Evolutionary conservation across 768 basidiomycete species (phyloP), one percentile per base, ranked within the genome.

Genomic region (Leucocoprinus leucothites): DNA sequence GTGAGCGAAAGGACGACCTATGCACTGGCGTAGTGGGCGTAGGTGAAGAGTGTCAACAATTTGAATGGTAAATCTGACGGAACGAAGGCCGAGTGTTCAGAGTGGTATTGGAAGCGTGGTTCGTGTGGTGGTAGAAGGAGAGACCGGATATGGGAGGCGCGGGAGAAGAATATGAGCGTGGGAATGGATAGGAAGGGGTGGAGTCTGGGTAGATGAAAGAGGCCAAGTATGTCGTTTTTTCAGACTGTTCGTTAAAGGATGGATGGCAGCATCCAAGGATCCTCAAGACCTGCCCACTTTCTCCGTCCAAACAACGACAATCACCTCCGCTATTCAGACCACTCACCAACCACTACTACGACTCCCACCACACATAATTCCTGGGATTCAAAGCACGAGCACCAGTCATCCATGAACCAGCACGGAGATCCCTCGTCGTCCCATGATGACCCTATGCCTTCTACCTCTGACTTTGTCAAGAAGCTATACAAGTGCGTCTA

Each of bases 381-480:
- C 40, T 52, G 44, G 44, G 19, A 13, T 26, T 6, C 43, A 34
- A 44, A 45, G 9, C 51, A 22, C 53, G 53, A 47, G 1, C 38
- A 48, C 1, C 13, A 38, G n/a, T 19, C 50, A 13, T 22, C 56
- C 42, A 43, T 51, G 54, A 36, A 22, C 53, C 42, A 54, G 47
- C 8, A 22, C n/a, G 48, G 48, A 42, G 44, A 42, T 19, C 34
- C 56, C 28, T n/a, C 49, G 22, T 34, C 61, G 0, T 56, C 64
- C 11, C 59, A 66, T 22, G 90, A 91, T 56, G 90, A 91, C 64
- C 75, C 78, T 54, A 87, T 91, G 89, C 87, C 91, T 1, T 82
- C 87, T n/a, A 89, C 94, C 28, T 87, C 85, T 63, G 93, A 95
- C 71, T 96, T 96, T 67, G 93, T 95, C 61, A 94, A 94, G 76